Base-by-base conservation (phyloP, 495 filamentous ascomycete genomes). In the Bacidia gigantensis region DNA sequence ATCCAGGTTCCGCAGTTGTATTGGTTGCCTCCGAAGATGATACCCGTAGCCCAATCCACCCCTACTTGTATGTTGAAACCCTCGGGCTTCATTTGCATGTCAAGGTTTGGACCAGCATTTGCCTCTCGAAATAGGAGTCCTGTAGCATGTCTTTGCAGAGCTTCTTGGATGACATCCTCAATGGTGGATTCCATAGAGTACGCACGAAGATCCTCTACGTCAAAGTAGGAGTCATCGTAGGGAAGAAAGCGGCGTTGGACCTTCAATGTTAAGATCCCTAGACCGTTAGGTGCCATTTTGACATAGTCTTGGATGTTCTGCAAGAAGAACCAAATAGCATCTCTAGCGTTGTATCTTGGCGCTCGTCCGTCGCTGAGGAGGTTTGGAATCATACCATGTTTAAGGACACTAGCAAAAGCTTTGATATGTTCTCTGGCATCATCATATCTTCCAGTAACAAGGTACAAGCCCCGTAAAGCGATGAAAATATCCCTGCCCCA, bases 401-500 rank as follows among this genome's bases (percentile, higher is more conserved):
- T 97, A 46, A 99, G 72, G 10, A 99, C 89, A 62, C 87, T 94
- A 0, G 87, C 89, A 69, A 99, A 99, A 42, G 92, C 93, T 47
- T 87, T 70, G 54, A 99, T 95, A 62, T 97, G 93, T 65, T 95
- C 87, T 56, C 78, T 86, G 14, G 90, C 92, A 59, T 95, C 89
- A 3, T 76, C 78, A 60, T 81, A 95, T 10, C 90, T 81, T 3
- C 89, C 87, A 20, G 89, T 95, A 41, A 84, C 86, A 26, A 97
- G 78, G 60, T 83, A 86, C 12, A 99, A 72, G 44, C 93, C 93
- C 26, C 93, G 81, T 12, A 95, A 75, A 21, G 93, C 90, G 55
- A 99, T 97, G 67, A 97, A 97, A 12, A 94, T 82, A 67, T 99
- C 93, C 21, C 93, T 81, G 38, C 93, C 93, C 93, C 93, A 99